Percentiles rank a stretch among this genome's conserved stretches.
Evolutionary conservation across 2,329 filamentous ascomycete genomes (phyloP).

Genomic region (Alternaria brassicae): DNA sequence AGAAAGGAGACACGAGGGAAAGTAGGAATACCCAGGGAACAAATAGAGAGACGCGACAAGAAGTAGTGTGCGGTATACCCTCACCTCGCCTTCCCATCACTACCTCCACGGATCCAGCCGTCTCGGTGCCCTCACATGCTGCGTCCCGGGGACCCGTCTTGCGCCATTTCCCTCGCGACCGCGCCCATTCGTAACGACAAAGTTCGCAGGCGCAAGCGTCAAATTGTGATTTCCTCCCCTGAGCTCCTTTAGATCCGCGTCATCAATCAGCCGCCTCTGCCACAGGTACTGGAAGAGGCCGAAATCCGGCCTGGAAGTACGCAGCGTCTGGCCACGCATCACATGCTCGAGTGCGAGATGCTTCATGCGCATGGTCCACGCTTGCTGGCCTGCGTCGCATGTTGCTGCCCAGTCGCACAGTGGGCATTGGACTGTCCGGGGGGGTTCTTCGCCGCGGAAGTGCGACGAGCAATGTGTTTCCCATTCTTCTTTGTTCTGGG

Average conservation of each 20-base stretch:
- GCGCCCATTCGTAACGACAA: slow-evolving; percentile 24
- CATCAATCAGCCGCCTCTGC: slow-evolving; percentile 40
- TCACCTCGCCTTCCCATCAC: background rate
- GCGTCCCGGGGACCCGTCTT: slow-evolving; percentile 10
- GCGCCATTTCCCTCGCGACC: slow-evolving; percentile 15
- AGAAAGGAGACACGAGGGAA: background rate
- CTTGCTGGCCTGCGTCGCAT: slow-evolving; percentile 19
- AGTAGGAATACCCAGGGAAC: background rate
- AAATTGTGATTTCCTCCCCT: slow-evolving; percentile 41
- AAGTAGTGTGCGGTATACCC: background rate
- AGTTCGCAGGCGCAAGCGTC: slow-evolving; percentile 26
- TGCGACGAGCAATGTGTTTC: slow-evolving; percentile 41
- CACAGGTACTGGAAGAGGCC: slow-evolving; percentile 40
- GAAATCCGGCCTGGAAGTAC: slow-evolving; percentile 38
- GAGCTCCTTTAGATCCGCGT: slow-evolving; percentile 44
- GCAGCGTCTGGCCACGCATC: slow-evolving; percentile 32
- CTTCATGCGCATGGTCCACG: slow-evolving; percentile 39
- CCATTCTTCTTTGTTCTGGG: slow-evolving; percentile 35
- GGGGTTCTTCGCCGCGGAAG: slow-evolving; percentile 44
- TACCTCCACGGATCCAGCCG: slow-evolving; percentile 2
- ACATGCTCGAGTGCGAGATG: slow-evolving; percentile 39
- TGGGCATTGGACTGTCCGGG: slow-evolving; percentile 39
- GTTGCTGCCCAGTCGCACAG: slow-evolving; percentile 39
- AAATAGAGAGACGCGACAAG: background rate
- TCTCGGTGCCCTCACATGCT: slow-evolving; percentile 20